Base-by-base conservation (phyloP, 306 rosid genomes). In the Cicer arietinum region DNA sequence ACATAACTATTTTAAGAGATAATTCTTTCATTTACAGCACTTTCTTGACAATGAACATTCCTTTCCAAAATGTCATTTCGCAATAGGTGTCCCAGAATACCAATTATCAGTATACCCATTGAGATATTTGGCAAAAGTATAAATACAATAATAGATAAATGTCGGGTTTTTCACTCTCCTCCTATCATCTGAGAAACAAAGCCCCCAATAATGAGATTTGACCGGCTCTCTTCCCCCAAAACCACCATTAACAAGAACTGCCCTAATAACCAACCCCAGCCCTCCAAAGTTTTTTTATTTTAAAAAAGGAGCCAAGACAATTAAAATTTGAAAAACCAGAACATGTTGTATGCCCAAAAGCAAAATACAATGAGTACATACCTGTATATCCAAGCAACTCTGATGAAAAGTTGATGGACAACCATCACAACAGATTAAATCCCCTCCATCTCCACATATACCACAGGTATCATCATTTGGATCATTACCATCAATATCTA, bases 381-480 rank as follows among this genome's bases (percentile, higher is more conserved):
- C 98, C 92, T 82, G 81, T 67, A 94, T 88, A 73, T 78, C 88
- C 87, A 94, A 81, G 88, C 98, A 94, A 67, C 77, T 88, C 84
- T 46, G 97, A 87, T 94, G 98, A 88, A 94, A 94, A 10, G 98
- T 94, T 67, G 98, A 94, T 42, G 98, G 97, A 75, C 98, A 94
- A 42, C 97, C 84, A 88, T 94, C 98, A 76, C 98, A 94, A 56
- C 98, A 94, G 75, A 94, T 94, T 69, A 94, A 85, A 83, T 94
- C 97, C 74, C 97, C 98, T 63, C 98, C 98, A 78, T 94, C 98
- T 76, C 90, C 98, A 85, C 98, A 94, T 76, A 87, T 86, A 46
- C 96, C 92, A 83, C 98, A 94, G 22, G 98, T 91, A 82, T 94
- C 98, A 85, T 94, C 98, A 73, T 91, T 88, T 56, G 98, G 98